phyloP scores from a whole-genome alignment of 1,139 yeast genomes.

The Candida dubliniensis region DNA sequence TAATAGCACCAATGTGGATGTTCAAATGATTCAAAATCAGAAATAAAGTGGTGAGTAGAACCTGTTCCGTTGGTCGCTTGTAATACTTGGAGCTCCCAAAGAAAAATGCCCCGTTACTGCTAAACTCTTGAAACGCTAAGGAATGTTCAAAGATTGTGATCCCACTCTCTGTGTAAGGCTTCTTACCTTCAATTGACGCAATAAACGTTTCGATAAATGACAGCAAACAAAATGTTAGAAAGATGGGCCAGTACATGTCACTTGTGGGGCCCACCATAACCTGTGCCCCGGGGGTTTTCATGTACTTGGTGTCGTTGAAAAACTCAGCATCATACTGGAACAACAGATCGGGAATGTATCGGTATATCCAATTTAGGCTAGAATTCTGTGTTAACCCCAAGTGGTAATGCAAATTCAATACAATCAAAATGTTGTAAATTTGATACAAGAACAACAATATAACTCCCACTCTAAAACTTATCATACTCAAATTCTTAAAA shows the following conservation, averaged over 20 bases:
- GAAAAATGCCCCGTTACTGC: constrained; percentile 39
- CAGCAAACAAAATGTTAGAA: constrained; percentile 59
- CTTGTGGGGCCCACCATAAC: constrained; percentile 54
- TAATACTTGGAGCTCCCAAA: constrained; percentile 23
- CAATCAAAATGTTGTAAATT: constrained; percentile 36
- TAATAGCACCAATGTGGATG: constrained; percentile 58
- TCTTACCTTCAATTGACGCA: constrained; percentile 56
- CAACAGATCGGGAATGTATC: constrained; percentile 21
- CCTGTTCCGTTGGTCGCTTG: constrained; percentile 52
- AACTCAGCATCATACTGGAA: constrained; percentile 37
- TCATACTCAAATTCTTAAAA: constrained; percentile 22
- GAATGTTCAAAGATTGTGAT: constrained; percentile 74
- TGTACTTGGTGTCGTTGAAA: constrained; percentile 28
- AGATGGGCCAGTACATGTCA: constrained; percentile 63
- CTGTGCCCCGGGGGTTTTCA: constrained; percentile 33
- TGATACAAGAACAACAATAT: constrained; percentile 35
- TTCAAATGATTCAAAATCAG: constrained; percentile 56
- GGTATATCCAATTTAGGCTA: constrained; percentile 20
- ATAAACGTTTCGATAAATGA: constrained; percentile 71
- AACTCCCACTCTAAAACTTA: constrained; percentile 38
- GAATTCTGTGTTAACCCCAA: constrained; percentile 21
- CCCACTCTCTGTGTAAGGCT: constrained; percentile 66
- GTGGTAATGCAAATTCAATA: constrained; percentile 30
- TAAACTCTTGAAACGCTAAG: constrained; percentile 69
- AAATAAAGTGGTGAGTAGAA: constrained; percentile 51